A percentile compares a stretch with the other conserved stretches of the same genome.
Conservation (phyloP, 208 protist genomes). For the Novymonas esmeraldas region DNA sequence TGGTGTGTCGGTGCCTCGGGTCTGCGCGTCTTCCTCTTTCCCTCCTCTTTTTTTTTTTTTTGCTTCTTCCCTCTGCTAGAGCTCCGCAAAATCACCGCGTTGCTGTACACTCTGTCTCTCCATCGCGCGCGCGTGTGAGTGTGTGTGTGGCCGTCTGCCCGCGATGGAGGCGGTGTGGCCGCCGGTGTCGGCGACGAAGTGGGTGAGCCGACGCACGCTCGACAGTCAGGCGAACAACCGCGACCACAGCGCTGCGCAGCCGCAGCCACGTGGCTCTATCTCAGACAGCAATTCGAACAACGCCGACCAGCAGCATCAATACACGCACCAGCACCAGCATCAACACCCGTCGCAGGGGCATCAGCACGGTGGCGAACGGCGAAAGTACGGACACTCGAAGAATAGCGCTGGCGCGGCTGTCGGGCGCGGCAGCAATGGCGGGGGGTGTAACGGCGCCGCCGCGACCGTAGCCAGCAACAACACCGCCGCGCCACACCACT, state of each 20-base stretch:
- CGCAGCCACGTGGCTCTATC: constrained; percentile 6
- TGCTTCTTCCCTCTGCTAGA: not conserved
- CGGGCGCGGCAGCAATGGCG: constrained; percentile 1
- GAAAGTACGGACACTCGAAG: constrained; percentile 14
- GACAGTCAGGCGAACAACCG: constrained; percentile 33
- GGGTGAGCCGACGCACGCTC: constrained; percentile 33
- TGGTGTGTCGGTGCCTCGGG: not conserved
- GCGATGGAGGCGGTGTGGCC: constrained; percentile 24
- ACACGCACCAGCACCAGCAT: no score
- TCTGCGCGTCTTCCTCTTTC: no score
- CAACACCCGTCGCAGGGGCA: no score
- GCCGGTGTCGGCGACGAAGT: constrained; percentile 22
- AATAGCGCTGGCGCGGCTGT: not conserved
- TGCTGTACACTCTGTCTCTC: no score
- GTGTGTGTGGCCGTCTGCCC: not conserved
- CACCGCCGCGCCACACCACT: not conserved
- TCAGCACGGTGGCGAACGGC: constrained; percentile 8
- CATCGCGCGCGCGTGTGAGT: not conserved
- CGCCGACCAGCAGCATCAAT: no score
- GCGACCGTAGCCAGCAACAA: constrained; percentile 8
- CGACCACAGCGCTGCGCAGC: constrained; percentile 16
- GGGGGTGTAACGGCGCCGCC: not conserved
- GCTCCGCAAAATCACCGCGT: no score
- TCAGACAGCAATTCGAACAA: constrained; percentile 19
- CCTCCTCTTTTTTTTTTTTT: not conserved